Conservation (phyloP, 2,329 filamentous ascomycete species). For the Dactylonectria estremocensis region DNA sequence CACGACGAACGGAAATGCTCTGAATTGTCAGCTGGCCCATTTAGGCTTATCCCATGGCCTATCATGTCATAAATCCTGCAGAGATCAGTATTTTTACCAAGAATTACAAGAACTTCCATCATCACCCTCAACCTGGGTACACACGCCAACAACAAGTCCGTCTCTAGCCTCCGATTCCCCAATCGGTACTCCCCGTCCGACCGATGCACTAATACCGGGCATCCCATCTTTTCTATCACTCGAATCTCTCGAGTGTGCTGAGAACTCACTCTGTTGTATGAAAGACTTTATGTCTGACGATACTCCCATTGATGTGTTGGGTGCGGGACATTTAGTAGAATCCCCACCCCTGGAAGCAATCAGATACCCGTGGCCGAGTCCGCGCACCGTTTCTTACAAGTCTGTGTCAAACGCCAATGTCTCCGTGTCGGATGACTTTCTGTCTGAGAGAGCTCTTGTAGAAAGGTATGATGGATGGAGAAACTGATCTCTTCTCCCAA, state of each 20-base stretch:
- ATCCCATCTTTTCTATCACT: neutral
- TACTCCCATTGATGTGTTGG: neutral
- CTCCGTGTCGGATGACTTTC: neutral
- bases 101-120: neutral
- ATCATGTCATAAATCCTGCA: neutral
- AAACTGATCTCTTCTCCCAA: neutral
- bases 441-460: neutral
- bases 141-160: neutral
- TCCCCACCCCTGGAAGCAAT: neutral
- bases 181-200: neutral
- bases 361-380: neutral
- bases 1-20: neutral
- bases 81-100: neutral
- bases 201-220: neutral
- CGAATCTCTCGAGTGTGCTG: neutral
- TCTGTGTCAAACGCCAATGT: neutral
- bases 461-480: neutral
- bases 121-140: neutral
- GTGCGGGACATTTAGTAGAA: neutral
- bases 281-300: neutral
- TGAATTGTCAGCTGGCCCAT: neutral
- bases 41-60: neutral
- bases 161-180: neutral
- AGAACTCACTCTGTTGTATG: neutral
- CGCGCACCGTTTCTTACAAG: neutral